Evolutionary conservation across 352 stramenopile genomes (phyloP), one percentile per base, ranked within the genome.

Genomic region (Globisporangium uncinulatum): DNA sequence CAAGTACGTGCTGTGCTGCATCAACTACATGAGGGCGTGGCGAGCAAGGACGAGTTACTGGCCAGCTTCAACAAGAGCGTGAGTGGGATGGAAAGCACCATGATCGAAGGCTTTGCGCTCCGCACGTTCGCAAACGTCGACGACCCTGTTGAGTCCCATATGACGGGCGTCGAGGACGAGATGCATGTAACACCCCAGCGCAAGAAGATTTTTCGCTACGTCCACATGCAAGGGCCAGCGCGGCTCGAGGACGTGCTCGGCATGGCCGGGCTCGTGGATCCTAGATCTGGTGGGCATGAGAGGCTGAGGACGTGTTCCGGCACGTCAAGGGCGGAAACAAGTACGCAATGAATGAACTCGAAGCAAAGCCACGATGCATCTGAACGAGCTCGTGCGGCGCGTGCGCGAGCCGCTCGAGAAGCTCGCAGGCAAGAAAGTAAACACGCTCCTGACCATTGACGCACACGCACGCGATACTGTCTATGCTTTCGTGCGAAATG

Each of bases 231-330:
- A 17, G 86, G 92, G 2, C 89, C 79, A 1, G 65, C 82, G 36
- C 98, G 92, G 92, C 74, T 97, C 17, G 79, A 90, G 59, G 74
- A 95, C 11, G 83, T 94, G 5, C 57, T 98, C 14, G 92, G 92
- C 0, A 97, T 97, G 92, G 92, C 97, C 8, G 88, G 87, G 1
- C 78, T 97, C 4, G 87, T 94, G 93, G 90, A 20, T 96, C 81
- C 60, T 92, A 98, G 60, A 96, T 97, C 43, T 97, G 89, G 90
- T 97, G 90, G 90, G 97, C 90, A 0, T 97, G 90, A 87, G 84
- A 98, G 51, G 91, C 97, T 36, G 92, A 98, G 56, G 91, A 98
- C 53, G 87, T 95, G 6, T 98, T 98, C 45, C 73, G 83, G 19
- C 79, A 81, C 13, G 92, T 97, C 34, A 91, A 90, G 59, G 67